Evolutionary conservation across 805 yeast genomes (phyloP).

Genomic region (Candida maesae): DNA sequence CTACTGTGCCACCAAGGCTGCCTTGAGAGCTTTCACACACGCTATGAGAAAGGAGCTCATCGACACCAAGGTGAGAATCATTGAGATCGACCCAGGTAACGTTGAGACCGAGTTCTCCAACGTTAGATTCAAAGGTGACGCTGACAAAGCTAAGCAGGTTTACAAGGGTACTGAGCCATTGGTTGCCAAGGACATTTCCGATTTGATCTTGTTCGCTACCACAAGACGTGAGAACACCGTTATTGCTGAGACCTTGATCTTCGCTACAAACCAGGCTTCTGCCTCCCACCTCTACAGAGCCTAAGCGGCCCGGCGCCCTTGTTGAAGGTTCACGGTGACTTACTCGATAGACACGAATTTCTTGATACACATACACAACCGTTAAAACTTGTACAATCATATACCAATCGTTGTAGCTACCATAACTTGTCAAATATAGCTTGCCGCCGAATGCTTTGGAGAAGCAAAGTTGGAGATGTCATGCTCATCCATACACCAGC

Average conservation of each 20-base stretch:
- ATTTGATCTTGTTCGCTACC: constrained; percentile 40
- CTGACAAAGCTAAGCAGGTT: constrained; percentile 49
- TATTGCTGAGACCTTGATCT: constrained; percentile 72
- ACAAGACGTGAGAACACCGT: constrained; percentile 58
- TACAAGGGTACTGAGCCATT: constrained; percentile 56
- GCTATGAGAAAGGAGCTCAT: constrained; percentile 72
- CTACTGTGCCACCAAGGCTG: constrained; percentile 74
- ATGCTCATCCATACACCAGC: too few species aligned
- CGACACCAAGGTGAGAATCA: constrained; percentile 60
- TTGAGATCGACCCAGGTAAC: constrained; percentile 65
- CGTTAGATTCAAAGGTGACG: constrained; percentile 58
- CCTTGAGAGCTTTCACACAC: constrained; percentile 68
- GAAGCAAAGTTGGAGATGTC: too few species aligned
- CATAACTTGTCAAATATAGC: too few species aligned
- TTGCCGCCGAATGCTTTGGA: too few species aligned
- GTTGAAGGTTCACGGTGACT: too few species aligned
- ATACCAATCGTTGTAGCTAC: too few species aligned
- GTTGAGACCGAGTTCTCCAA: constrained; percentile 66
- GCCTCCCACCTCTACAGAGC: constrained; percentile 50
- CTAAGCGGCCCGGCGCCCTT: not conserved
- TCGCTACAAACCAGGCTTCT: constrained; percentile 81
- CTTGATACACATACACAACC: too few species aligned
- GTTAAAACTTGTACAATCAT: too few species aligned
- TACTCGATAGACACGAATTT: too few species aligned
- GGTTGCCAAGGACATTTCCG: constrained; percentile 46